These are phyloP conservation scores for Meyerozyma athensensis DNA, from an alignment of 1,139 yeast genomes.

Conservation along the genomic window DNA sequence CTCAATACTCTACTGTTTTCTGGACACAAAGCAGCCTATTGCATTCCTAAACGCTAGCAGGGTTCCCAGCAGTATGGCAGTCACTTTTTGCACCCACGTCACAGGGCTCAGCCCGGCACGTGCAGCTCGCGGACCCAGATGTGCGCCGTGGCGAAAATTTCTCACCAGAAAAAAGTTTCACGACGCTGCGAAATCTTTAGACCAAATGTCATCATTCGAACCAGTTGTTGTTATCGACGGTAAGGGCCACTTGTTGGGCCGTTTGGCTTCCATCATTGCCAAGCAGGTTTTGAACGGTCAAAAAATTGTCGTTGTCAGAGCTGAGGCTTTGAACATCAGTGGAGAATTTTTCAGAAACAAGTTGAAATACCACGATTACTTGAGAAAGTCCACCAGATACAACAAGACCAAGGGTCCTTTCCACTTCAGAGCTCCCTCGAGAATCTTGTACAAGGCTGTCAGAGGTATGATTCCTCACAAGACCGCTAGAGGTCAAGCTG, in stretches of 20 bases:
- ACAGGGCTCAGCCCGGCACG: constrained; percentile 3
- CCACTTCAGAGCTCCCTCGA: constrained; percentile 99
- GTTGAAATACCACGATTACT: constrained; percentile 99
- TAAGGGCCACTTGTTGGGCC: constrained; percentile 99
- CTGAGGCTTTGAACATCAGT: constrained; percentile 97
- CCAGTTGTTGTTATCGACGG: constrained; percentile 98
- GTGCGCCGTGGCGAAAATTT: constrained; percentile 4
- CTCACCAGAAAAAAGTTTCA: constrained; percentile 4
- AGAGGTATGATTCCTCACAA: constrained; percentile 99
- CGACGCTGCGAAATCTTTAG: constrained; percentile 1
- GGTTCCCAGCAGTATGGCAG: too few species aligned
- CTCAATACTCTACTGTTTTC: too few species aligned
- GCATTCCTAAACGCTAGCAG: too few species aligned
- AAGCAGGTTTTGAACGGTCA: constrained; percentile 98
- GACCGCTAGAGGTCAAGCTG: constrained; percentile 99
- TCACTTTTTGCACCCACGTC: too few species aligned
- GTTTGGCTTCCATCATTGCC: constrained; percentile 98
- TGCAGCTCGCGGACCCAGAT: background rate
- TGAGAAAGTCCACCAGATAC: constrained; percentile 98
- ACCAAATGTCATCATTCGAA: constrained; percentile 82
- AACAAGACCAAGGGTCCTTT: constrained; percentile 99
- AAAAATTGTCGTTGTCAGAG: constrained; percentile 95
- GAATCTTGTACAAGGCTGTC: constrained; percentile 98
- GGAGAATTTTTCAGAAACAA: constrained; percentile 99
- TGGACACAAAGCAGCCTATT: too few species aligned